These are phyloP conservation scores for Deinandra increscens DNA, from an alignment of 129 eudicot species.

Conservation along the genomic window DNA sequence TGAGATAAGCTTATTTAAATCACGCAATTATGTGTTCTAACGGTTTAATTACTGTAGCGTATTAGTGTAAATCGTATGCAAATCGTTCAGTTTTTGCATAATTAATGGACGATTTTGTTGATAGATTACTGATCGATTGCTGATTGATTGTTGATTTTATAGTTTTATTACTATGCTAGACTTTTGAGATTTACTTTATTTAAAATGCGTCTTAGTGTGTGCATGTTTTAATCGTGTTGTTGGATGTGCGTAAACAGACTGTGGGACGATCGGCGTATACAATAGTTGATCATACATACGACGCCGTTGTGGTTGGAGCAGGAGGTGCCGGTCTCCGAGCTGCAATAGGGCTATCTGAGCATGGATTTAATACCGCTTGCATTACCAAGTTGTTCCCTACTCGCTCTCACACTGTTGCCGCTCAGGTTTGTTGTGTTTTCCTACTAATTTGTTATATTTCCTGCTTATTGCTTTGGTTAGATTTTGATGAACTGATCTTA, in stretches of 20 bases:
- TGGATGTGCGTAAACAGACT: constrained; percentile 36
- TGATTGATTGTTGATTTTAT: constrained; percentile 19
- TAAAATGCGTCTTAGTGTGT: constrained; percentile 19
- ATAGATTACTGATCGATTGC: constrained; percentile 19
- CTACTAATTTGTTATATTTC: neutral
- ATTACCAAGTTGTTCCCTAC: constrained; percentile 97
- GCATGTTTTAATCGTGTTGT: constrained; percentile 21
- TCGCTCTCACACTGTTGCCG: constrained; percentile 98
- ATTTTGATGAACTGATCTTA: constrained; percentile 13
- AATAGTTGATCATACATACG: constrained; percentile 92
- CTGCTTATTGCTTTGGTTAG: neutral
- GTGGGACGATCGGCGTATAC: constrained; percentile 68
- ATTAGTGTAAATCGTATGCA: neutral
- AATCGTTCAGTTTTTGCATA: constrained; percentile 8
- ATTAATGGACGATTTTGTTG: neutral
- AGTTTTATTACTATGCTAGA: constrained; percentile 9
- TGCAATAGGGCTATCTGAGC: constrained; percentile 94
- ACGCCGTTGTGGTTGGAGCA: constrained; percentile 98
- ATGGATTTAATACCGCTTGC: constrained; percentile 98
- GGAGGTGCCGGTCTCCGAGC: constrained; percentile 99
- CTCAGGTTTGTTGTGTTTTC: constrained; percentile 59
- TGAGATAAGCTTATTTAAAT: constrained; percentile 13
- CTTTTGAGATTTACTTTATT: constrained; percentile 20
- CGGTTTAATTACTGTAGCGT: neutral
- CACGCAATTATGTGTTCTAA: constrained; percentile 21